Evolutionary conservation across 208 protist genomes (phyloP).

Genomic region (Leptomonas seymouri): DNA sequence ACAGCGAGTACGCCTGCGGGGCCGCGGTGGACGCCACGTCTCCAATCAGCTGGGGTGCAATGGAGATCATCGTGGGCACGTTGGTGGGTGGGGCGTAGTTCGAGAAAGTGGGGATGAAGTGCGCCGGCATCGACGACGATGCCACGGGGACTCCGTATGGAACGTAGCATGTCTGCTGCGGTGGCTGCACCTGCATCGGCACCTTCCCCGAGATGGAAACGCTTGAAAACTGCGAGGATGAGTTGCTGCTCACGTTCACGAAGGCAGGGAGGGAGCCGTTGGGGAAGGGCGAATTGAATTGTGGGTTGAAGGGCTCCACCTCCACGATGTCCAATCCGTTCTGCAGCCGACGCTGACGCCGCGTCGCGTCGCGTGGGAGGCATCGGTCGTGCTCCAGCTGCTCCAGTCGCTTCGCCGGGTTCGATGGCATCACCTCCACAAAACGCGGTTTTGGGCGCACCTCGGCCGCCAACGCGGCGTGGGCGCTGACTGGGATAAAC

Average conservation of each 20-base stretch:
- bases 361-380: neutral
- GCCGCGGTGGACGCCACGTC: no score
- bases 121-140: neutral
- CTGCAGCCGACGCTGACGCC: slow-evolving; percentile 3
- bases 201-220: neutral
- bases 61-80: neutral
- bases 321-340: neutral
- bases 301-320: neutral
- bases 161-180: neutral
- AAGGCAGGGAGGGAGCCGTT: neutral
- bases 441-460: slow-evolving; percentile 19
- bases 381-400: slow-evolving; percentile 15
- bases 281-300: neutral
- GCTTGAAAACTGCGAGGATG: neutral
- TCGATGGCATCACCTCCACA: slow-evolving; percentile 18
- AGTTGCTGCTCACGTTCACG: neutral
- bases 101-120: neutral
- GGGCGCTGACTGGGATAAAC: slow-evolving; percentile 4
- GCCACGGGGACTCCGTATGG: neutral
- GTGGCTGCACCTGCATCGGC: neutral
- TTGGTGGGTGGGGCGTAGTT: neutral
- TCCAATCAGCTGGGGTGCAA: neutral
- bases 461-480: slow-evolving; percentile 1
- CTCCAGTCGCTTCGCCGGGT: slow-evolving; percentile 13
- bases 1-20: neutral